These are phyloP conservation scores for Podaxis sp. DNA, from an alignment of 768 basidiomycete species.

Conservation along the genomic window DNA sequence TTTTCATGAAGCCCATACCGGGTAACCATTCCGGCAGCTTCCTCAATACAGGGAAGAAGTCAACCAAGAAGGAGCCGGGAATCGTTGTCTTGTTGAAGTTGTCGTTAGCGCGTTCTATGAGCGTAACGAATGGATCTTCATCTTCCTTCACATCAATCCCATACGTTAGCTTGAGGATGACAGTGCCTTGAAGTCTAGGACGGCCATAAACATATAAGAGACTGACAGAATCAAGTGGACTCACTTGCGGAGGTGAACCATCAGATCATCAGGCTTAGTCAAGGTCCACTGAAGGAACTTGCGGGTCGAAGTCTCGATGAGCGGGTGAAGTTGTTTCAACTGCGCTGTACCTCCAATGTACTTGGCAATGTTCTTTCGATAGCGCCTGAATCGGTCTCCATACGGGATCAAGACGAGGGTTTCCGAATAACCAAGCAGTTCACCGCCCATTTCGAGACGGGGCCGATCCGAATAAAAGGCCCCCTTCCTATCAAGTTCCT, in stretches of 20 bases:
- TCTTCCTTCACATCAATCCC: constrained; percentile 56
- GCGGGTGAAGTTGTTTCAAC: constrained; percentile 30
- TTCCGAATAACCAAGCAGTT: constrained; percentile 47
- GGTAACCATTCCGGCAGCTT: constrained; percentile 58
- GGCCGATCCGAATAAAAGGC: constrained; percentile 50
- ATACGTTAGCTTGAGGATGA: constrained; percentile 55
- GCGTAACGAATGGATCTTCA: constrained; percentile 48
- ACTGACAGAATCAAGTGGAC: constrained; percentile 14
- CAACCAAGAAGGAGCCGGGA: constrained; percentile 48
- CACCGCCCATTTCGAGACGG: constrained; percentile 48
- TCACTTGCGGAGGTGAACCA: constrained; percentile 42
- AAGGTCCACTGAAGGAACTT: constrained; percentile 38
- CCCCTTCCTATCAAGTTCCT: constrained; percentile 48
- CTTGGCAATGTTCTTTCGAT: constrained; percentile 43
- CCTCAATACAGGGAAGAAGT: constrained; percentile 41
- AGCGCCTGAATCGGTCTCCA: constrained; percentile 41
- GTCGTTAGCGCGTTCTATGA: constrained; percentile 51
- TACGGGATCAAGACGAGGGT: constrained; percentile 47
- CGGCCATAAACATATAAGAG: constrained; percentile 4
- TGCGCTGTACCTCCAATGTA: constrained; percentile 35
- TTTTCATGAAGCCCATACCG: constrained; percentile 51
- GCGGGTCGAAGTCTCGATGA: constrained; percentile 35
- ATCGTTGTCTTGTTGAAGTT: constrained; percentile 51
- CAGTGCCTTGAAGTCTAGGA: constrained; percentile 47
- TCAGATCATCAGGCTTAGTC: constrained; percentile 29